Percentiles rank a stretch among this genome's conserved stretches.
These are phyloP conservation scores for Entophlyctis luteolus DNA, from an alignment of 192 early-diverging fungal genomes.

Conservation along the genomic window DNA sequence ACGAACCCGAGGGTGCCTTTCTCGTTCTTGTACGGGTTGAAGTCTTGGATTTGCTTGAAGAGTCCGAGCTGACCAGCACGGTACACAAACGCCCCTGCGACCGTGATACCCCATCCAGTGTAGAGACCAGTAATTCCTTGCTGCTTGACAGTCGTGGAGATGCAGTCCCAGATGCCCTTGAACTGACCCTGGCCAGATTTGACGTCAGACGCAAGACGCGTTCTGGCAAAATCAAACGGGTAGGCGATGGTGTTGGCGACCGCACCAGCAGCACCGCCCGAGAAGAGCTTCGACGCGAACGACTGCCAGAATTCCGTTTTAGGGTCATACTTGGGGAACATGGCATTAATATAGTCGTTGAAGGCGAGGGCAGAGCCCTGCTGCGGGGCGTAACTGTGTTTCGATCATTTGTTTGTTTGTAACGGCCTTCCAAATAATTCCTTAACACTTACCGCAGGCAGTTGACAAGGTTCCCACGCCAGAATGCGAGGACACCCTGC, in stretches of 20 bases:
- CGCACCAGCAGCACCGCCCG: constrained; percentile 92
- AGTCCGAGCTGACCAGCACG: constrained; percentile 80
- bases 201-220: constrained; percentile 78
- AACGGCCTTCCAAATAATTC: too few relatives aligned
- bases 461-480: constrained; percentile 93
- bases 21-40: constrained; percentile 32
- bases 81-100: constrained; percentile 86
- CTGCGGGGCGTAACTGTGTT: constrained; percentile 93
- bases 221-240: constrained; percentile 96
- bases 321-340: constrained; percentile 62
- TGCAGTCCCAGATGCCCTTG: constrained; percentile 79
- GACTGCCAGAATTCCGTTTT: constrained; percentile 72
- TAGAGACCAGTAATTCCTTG: constrained; percentile 63
- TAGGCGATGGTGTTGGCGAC: constrained; percentile 84
- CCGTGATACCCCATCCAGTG: constrained; percentile 90
- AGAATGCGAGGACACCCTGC: constrained; percentile 63
- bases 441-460: too few relatives aligned
- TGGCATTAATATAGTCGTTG: constrained; percentile 92
- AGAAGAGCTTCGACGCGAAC: constrained; percentile 89
- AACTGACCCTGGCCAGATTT: constrained; percentile 83
- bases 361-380: constrained; percentile 97
- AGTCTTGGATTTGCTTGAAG: constrained; percentile 65
- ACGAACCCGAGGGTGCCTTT: constrained; percentile 28
- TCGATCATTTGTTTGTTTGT: too few relatives aligned
- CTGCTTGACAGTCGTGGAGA: constrained; percentile 57